Evolutionary conservation across 164 flowering plant genomes (phyloP), one percentile per base, ranked within the genome.

Genomic region (Nymphaea thermarum): DNA sequence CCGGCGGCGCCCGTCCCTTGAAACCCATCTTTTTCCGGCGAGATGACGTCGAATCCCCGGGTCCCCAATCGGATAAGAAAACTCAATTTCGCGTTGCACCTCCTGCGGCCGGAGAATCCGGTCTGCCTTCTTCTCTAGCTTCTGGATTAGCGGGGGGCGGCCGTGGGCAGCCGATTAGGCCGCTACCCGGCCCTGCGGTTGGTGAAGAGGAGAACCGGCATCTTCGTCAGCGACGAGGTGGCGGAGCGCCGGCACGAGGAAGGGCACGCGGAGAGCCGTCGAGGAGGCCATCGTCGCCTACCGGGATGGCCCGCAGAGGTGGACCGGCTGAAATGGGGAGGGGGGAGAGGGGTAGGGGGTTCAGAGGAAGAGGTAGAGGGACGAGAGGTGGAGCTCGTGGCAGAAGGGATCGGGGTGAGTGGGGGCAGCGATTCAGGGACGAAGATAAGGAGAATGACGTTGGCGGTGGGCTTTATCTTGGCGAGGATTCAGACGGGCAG

Each of bases 401-500:
- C 8, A 60, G 72, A 41, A 60, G 81, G 17, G 73, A 75, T 61
- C 71, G 65, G 7, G 2, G 75, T 12, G 55, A 11, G 16, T n/a
- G 64, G 64, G 25, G 42, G 8, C 64, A 61, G 42, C 6, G 42
- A n/a, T 3, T 66, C 4, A 62, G 68, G 1, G 43, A 5, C 25
- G 68, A 66, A 42, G 83, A 81, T 4, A 63, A 42, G 4, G 36
- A 25, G 36, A 82, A 76, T 8, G 73, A 67, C 66, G 65, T 42
- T 25, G 67, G 25, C 0, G 18, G 63, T 47, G 82, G 77, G 59
- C 77, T 80, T 43, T 75, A 64, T 62, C 74, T 79, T 64, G 92
- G 86, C 0, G 85, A 86, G 62, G 66, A 76, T 71, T 84, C 78
- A 4, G 91, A 77, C 77, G 92, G 78, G 5, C 90, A 88, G 80